A percentile compares a stretch with the other conserved stretches of the same genome.
Conservation (phyloP, 129 eudicot species). For the Rutidosis leptorrhynchoides region DNA sequence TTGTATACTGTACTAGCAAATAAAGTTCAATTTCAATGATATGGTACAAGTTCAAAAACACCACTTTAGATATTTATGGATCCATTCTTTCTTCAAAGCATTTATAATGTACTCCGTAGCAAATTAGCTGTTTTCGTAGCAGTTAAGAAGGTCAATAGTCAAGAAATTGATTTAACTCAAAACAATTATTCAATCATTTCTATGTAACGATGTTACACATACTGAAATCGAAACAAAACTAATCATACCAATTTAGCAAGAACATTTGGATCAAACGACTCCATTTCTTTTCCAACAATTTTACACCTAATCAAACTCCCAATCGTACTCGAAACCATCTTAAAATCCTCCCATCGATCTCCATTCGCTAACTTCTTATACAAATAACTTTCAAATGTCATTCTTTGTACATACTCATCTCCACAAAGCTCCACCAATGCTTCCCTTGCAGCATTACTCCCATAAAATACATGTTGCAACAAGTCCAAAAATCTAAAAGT, state of each 20-base stretch:
- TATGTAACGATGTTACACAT: neutral
- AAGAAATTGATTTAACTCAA: neutral
- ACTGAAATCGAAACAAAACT: neutral
- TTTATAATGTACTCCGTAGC: no score
- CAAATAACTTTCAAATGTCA: slow-evolving; percentile 94
- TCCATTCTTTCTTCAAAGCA: no score
- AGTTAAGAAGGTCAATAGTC: no score
- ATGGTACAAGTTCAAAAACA: no score
- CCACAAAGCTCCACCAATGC: slow-evolving; percentile 98
- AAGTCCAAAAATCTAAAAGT: slow-evolving; percentile 82
- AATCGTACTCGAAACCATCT: slow-evolving; percentile 76
- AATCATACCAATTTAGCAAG: slow-evolving; percentile 26
- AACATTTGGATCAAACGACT: slow-evolving; percentile 28
- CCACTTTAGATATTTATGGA: no score
- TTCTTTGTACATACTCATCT: slow-evolving; percentile 91
- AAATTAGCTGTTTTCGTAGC: no score
- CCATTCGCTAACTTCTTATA: slow-evolving; percentile 86
- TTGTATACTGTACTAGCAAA: no score
- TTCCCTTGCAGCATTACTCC: slow-evolving; percentile 93
- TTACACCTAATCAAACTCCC: slow-evolving; percentile 92
- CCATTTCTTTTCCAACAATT: slow-evolving; percentile 73
- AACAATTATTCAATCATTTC: neutral
- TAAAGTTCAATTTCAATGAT: no score
- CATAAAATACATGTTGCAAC: slow-evolving; percentile 85
- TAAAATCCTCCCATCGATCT: slow-evolving; percentile 71